These are phyloP conservation scores for Trypanosoma melophagium DNA, from an alignment of 208 protist species.

Conservation along the genomic window DNA sequence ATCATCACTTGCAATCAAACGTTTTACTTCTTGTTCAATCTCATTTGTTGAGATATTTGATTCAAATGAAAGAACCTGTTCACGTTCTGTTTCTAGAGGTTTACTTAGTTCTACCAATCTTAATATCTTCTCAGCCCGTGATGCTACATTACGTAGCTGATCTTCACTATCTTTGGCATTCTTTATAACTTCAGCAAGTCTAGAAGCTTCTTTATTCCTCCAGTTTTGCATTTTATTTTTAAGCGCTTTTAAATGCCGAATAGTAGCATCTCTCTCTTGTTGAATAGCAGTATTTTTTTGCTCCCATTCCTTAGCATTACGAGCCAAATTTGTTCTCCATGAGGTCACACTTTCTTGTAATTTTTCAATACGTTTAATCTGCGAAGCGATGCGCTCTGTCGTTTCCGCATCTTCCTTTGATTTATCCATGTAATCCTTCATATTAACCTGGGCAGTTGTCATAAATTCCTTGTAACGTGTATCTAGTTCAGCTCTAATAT, in stretches of 20 bases:
- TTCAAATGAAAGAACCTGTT: slow-evolving; percentile 92
- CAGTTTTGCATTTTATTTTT: slow-evolving; percentile 94
- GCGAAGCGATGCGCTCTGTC: slow-evolving; percentile 82
- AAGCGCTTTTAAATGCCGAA: slow-evolving; percentile 88
- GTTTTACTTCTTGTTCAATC: slow-evolving; percentile 75
- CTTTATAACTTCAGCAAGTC: slow-evolving; percentile 90
- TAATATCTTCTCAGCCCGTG: slow-evolving; percentile 88
- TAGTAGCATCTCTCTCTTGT: slow-evolving; percentile 91
- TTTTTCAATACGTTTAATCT: slow-evolving; percentile 93
- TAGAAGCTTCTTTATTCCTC: slow-evolving; percentile 78
- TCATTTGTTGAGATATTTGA: slow-evolving; percentile 60
- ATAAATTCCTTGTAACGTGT: slow-evolving; percentile 91
- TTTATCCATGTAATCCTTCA: slow-evolving; percentile 95
- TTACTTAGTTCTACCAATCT: slow-evolving; percentile 92
- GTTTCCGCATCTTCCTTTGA: slow-evolving; percentile 94
- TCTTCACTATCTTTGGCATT: slow-evolving; percentile 83
- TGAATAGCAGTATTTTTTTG: slow-evolving; percentile 90
- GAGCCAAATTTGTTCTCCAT: slow-evolving; percentile 89
- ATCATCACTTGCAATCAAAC: slow-evolving; percentile 48
- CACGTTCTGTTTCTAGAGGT: slow-evolving; percentile 94
- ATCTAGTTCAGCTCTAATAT: slow-evolving; percentile 76
- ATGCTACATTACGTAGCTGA: slow-evolving; percentile 56
- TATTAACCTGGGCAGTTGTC: slow-evolving; percentile 89
- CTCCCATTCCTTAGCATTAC: slow-evolving; percentile 91
- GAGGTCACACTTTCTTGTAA: slow-evolving; percentile 91